These are phyloP conservation scores for Suillus luteus DNA, from an alignment of 768 basidiomycete genomes.

Conservation along the genomic window DNA sequence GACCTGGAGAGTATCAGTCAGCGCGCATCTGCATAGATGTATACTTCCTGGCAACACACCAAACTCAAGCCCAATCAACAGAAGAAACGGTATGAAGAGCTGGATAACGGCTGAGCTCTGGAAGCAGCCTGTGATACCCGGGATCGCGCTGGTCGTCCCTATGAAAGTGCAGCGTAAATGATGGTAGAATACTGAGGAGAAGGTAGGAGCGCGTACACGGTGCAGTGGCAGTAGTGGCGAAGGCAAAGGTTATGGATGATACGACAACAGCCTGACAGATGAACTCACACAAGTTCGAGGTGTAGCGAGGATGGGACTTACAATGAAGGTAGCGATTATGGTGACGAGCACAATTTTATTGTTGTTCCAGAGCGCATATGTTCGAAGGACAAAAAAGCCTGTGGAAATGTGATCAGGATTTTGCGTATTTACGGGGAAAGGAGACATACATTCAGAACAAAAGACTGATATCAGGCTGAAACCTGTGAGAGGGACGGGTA, in stretches of 20 bases:
- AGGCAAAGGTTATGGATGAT: background rate
- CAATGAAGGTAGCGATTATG: background rate
- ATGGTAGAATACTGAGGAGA: background rate
- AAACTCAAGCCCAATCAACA: background rate
- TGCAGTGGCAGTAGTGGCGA: conserved; percentile 1
- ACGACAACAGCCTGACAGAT: background rate
- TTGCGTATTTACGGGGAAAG: background rate
- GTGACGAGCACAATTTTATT: background rate
- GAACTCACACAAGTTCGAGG: background rate
- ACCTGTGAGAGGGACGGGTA: background rate
- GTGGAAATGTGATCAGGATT: background rate
- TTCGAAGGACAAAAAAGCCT: conserved; percentile 6
- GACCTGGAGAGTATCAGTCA: background rate
- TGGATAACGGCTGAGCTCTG: background rate
- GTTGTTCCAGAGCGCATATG: conserved; percentile 6
- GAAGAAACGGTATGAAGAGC: background rate
- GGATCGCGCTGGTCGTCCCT: background rate
- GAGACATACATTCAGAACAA: conserved; percentile 3
- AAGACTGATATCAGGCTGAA: conserved; percentile 4
- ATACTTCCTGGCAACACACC: background rate
- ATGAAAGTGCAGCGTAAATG: background rate
- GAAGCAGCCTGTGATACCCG: conserved; percentile 1
- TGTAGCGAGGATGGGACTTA: background rate
- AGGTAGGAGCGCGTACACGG: background rate
- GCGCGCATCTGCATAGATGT: background rate